These are phyloP conservation scores for Uronychia binucleata DNA, from an alignment of 73 alveolate genomes.

Conservation along the genomic window DNA sequence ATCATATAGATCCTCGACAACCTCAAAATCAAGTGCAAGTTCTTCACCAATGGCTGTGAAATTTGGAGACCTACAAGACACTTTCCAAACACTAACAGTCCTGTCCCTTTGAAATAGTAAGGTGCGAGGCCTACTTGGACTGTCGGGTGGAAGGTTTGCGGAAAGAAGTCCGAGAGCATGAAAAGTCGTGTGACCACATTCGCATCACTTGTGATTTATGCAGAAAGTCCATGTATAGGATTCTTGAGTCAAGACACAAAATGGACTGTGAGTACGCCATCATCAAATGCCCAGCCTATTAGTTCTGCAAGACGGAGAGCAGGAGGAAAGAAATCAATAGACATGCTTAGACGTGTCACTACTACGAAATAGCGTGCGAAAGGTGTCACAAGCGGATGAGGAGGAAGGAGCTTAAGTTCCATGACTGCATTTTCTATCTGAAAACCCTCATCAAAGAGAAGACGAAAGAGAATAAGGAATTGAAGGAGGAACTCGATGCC, in stretches of 20 bases:
- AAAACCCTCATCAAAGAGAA: not conserved
- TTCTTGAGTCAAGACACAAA: not conserved
- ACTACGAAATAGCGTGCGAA: not conserved
- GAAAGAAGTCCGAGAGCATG: not conserved
- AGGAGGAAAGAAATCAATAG: not conserved
- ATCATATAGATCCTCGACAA: not conserved
- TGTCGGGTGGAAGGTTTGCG: not conserved
- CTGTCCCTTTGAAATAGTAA: not conserved
- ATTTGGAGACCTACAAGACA: not conserved
- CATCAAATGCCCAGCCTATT: not conserved
- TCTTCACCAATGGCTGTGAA: not conserved
- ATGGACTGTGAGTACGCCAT: not conserved
- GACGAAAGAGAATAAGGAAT: not conserved
- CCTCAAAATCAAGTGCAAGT: slow-evolving; percentile 5
- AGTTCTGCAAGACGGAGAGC: not conserved
- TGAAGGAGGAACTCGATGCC: not conserved
- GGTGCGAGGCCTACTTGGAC: not conserved
- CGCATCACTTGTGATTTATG: not conserved
- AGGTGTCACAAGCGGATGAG: not conserved
- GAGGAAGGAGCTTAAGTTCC: not conserved
- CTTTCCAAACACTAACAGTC: not conserved
- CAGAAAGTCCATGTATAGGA: not conserved
- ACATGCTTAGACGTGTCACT: not conserved
- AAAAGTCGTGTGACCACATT: not conserved
- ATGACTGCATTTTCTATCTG: not conserved